Evolutionary conservation across 2,329 filamentous ascomycete species (phyloP), one percentile per base, ranked within the genome.

Genomic region (Zymoseptoria brevis): DNA sequence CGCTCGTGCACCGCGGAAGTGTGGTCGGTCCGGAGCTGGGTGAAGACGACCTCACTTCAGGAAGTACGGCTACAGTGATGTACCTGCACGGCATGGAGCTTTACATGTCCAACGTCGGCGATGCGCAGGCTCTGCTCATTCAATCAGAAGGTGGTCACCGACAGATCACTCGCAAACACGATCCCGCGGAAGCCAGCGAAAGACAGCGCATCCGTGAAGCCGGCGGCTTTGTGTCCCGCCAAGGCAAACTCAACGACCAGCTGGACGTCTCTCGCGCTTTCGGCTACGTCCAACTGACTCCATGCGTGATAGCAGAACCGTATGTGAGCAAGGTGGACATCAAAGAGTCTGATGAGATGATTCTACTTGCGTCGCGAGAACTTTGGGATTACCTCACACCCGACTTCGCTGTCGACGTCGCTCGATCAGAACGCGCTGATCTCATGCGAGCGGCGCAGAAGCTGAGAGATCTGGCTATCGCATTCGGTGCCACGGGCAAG

Each of bases 381-480:
- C 82, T 99, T 8, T 99, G 94, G 94, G 92, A 97, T 64, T 96
- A 92, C 72, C 81, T 99, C 9, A 88, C 88, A 0, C 90, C 91
- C 1, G 90, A 94, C 57, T 83, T 97, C 57, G 88, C 96, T 8
- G 91, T 96, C 22, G 95, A 99, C 72, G 87, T 97, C 57, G 91
- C 90, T 19, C 83, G 92, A 62, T 88, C 88, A 22, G 93, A 96
- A 74, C 86, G 91, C 6, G 83, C 84, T 52, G 93, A 99, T 72
- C 80, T 96, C 51, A 99, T 99, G 94, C 84, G 90, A 57, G 94
- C 93, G 16, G 88, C 94, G 3, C 93, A 97, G 73, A 96, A 96
- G 76, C 82, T 99, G 30, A 86, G 94, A 60, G 94, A 99, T 76
- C 80, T 97, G 57, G 94, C 94, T 50, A 96, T 99, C 71, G 90